phyloP scores from a whole-genome alignment of 1,284 basidiomycete genomes.

The Pyrrhoderma lamaoense region DNA sequence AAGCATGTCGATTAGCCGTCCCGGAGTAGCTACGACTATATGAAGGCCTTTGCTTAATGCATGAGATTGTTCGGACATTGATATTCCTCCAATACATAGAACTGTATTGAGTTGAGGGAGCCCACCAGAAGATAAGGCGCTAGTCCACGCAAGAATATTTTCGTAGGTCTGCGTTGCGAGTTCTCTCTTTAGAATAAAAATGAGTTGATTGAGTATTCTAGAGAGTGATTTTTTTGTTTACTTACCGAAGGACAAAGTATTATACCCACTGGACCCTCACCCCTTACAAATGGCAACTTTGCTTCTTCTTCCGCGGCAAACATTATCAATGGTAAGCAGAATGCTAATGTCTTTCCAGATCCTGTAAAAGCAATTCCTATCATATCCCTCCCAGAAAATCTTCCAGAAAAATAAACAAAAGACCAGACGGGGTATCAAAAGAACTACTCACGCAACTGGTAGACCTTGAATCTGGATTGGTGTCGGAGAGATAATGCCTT shows the following conservation, averaged over 20 bases:
- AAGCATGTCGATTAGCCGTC: conserved; percentile 93
- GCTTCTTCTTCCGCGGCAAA: conserved; percentile 88
- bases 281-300: conserved; percentile 82
- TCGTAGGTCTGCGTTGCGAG: conserved; percentile 95
- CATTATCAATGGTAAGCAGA: conserved; percentile 94
- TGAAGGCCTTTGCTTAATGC: conserved; percentile 88
- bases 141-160: conserved; percentile 83
- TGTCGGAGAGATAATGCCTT: conserved; percentile 83
- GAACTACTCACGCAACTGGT: conserved; percentile 74
- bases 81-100: conserved; percentile 95
- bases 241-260: conserved; percentile 83
- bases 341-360: conserved; percentile 86
- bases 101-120: conserved; percentile 86
- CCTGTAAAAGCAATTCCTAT: conserved; percentile 96
- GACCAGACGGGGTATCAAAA: neutral
- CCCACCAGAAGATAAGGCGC: conserved; percentile 70
- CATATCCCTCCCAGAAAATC: conserved; percentile 86
- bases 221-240: neutral
- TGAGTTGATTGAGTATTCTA: neutral
- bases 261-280: conserved; percentile 94
- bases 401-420: conserved; percentile 26
- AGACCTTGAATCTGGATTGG: conserved; percentile 98
- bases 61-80: conserved; percentile 93
- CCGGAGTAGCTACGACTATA: conserved; percentile 94
- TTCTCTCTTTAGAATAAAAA: conserved; percentile 47